Percentiles rank a stretch among this genome's conserved stretches.
Evolutionary conservation across 1,139 yeast genomes (phyloP).

Genomic region (Wickerhamomyces sp.): DNA sequence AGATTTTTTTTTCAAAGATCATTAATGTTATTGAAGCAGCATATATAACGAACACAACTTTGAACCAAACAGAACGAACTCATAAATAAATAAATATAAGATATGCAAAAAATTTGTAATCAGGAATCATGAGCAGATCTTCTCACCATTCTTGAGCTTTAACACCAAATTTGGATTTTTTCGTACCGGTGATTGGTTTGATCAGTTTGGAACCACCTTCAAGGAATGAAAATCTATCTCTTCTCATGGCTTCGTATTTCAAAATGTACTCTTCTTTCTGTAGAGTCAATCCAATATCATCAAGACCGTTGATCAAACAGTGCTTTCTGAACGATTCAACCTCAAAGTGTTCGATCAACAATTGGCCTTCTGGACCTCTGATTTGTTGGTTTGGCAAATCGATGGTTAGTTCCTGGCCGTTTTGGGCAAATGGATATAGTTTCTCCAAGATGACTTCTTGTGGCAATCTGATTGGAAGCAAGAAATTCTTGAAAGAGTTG

Average conservation of each 20-base stretch:
- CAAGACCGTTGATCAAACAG: conserved; percentile 89
- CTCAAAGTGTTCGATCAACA: conserved; percentile 75
- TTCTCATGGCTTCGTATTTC: conserved; percentile 73
- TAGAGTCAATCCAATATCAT: conserved; percentile 92
- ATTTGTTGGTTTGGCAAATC: conserved; percentile 87
- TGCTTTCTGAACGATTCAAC: conserved; percentile 91
- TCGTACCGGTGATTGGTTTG: conserved; percentile 64
- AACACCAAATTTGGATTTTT: conserved; percentile 64
- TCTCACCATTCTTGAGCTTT: conserved; percentile 80
- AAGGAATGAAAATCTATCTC: conserved; percentile 77
- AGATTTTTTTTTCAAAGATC: too few relatives aligned
- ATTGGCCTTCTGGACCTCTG: conserved; percentile 62
- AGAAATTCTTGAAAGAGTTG: conserved; percentile 92
- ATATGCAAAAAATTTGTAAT: too few relatives aligned
- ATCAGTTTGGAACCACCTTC: conserved; percentile 76
- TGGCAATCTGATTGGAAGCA: conserved; percentile 83
- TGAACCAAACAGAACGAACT: too few relatives aligned
- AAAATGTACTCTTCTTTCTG: conserved; percentile 77
- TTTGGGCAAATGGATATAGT: conserved; percentile 72
- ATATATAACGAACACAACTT: too few relatives aligned
- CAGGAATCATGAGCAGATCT: too few relatives aligned
- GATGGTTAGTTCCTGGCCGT: conserved; percentile 66
- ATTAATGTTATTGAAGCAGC: too few relatives aligned
- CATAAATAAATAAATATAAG: too few relatives aligned
- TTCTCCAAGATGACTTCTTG: conserved; percentile 66